A percentile compares a stretch with the other conserved stretches of the same genome.
These are phyloP conservation scores for Hamamelis virginiana DNA, from an alignment of 164 flowering plant genomes.

Conservation along the genomic window DNA sequence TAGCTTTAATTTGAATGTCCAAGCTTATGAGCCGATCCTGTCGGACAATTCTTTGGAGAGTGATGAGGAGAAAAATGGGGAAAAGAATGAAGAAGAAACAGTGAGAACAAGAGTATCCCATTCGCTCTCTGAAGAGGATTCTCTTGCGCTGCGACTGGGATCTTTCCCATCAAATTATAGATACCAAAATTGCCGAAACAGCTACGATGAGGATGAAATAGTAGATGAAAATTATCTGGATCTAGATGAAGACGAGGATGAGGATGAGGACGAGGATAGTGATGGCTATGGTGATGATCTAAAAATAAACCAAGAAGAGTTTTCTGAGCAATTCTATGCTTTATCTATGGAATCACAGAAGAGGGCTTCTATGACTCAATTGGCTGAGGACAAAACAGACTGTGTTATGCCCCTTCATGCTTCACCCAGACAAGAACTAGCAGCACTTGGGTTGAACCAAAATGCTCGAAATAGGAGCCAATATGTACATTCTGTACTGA, in stretches of 20 bases:
- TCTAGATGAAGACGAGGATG: constrained; percentile 10
- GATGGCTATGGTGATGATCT: not conserved
- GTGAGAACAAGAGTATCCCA: not conserved
- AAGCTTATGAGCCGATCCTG: constrained; percentile 41
- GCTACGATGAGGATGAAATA: constrained; percentile 34
- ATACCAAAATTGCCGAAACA: constrained; percentile 36
- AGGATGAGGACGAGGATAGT: constrained; percentile 11
- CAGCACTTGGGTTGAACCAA: not conserved
- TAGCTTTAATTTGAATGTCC: constrained; percentile 48
- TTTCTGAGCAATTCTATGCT: not conserved
- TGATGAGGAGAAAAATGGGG: constrained; percentile 22
- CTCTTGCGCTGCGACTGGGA: not conserved
- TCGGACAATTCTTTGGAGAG: constrained; percentile 15
- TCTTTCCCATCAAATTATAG: constrained; percentile 32
- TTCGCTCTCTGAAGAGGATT: not conserved
- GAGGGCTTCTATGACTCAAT: not conserved
- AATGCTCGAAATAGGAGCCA: constrained; percentile 21
- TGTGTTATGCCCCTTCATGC: not conserved
- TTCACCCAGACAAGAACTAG: not conserved
- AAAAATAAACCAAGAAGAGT: constrained; percentile 5
- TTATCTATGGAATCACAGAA: not conserved
- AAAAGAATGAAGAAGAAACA: constrained; percentile 1
- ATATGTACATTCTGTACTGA: constrained; percentile 30
- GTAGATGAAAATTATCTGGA: constrained; percentile 28
- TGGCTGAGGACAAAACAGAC: constrained; percentile 2